Evolutionary conservation across 176 grass and related monocot genomes (phyloP).

Genomic region (Stipa capillata): DNA sequence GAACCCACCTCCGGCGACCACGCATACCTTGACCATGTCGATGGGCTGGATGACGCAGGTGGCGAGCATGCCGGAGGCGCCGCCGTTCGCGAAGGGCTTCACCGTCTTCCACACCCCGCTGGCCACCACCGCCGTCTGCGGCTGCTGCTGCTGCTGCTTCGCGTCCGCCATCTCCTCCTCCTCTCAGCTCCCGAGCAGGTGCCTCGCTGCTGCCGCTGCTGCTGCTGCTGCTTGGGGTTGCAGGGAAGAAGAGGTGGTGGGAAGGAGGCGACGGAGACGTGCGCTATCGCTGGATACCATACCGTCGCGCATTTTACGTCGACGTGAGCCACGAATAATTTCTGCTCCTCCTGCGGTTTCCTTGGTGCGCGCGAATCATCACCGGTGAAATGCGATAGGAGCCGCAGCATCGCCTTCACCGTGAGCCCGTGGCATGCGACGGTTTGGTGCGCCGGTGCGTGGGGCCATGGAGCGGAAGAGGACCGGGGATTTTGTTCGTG

Average conservation of each 20-base stretch:
- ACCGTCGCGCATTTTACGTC: neutral
- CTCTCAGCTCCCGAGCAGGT: neutral
- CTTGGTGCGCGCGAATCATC: neutral
- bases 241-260: neutral
- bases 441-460: neutral
- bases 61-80: conserved; percentile 66
- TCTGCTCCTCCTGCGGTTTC: neutral
- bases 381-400: conserved; percentile 7
- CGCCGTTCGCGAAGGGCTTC: conserved; percentile 68
- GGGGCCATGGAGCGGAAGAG: neutral
- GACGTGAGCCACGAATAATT: neutral
- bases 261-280: neutral
- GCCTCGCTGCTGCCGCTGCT: neutral
- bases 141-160: conserved; percentile 37
- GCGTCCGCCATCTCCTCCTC: conserved; percentile 53
- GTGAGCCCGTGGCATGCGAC: neutral
- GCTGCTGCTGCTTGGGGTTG: neutral
- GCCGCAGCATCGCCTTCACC: neutral
- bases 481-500: neutral
- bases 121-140: conserved; percentile 13
- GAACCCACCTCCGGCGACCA: neutral
- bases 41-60: conserved; percentile 87
- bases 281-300: conserved; percentile 11
- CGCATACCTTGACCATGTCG: conserved; percentile 68
- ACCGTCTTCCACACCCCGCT: conserved; percentile 60